Evolutionary conservation across 2,329 filamentous ascomycete genomes (phyloP), one percentile per base, ranked within the genome.

Genomic region (Coniella lustricola): DNA sequence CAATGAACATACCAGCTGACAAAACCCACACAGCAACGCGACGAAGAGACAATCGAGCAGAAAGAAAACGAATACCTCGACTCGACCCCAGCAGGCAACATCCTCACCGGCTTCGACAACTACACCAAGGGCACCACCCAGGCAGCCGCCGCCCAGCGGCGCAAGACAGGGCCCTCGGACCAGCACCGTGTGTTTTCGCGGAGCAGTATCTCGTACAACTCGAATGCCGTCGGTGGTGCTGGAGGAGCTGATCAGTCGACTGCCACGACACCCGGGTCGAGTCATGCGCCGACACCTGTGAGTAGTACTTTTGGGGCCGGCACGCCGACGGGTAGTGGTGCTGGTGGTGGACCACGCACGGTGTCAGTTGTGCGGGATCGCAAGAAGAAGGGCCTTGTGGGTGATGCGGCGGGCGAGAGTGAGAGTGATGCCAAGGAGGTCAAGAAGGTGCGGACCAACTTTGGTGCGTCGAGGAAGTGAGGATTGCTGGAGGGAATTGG

Each of bases 21-120:
- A n/a, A n/a, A n/a, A n/a, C n/a, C n/a, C n/a, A n/a, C 22, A 14
- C 52, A 62, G 61, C 50, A 53, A 16, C 40, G 46, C 7, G 53
- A 58, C 50, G 93, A 98, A 71, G 87, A 95, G 43, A 77, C 79
- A 55, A 97, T 98, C 59, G 82, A 79, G 62, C 82, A 85, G 55
- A 85, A 88, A 60, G 93, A 98, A 66, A 81, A 84, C 50, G 77
- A 84, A 16, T 98, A 98, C 65, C 81, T 98, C 44, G 91, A 97
- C 65, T 89, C 89, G 60, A 94, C 90, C 4, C 84, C 83, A 13
- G 81, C 76, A 58, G 93, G 93, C 38, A 98, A 98, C 70, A 97
- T 98, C 63, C 91, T 98, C 64, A 90, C 87, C 42, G 93, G 93
- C 18, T 98, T 98, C 66, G 93, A 98, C 66, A 94, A 90, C 64